Evolutionary conservation across 1,284 basidiomycete genomes (phyloP), one percentile per base, ranked within the genome.

Genomic region (Heterobasidion occidentale): DNA sequence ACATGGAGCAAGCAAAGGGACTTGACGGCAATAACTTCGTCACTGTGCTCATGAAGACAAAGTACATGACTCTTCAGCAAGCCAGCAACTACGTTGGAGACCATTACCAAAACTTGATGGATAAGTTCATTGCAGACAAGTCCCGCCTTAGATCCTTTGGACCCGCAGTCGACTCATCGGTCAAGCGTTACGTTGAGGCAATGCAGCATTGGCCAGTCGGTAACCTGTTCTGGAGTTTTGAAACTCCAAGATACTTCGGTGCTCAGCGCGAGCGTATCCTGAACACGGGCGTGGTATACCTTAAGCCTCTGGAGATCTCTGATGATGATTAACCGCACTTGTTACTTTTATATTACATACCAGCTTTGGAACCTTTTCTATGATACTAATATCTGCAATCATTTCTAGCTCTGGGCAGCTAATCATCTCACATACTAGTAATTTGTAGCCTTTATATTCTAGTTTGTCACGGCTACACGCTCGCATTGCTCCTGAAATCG

Each of bases 141-240:
- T 54, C 57, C 8, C 55, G 54, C 6, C 62, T 74, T 19, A 70
- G 67, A 20, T 69, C 67, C 14, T 73, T 67, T 63, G 70, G 68
- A 2, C 53, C 50, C 12, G 12, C 60, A 11, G 62, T 68, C 33
- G 71, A 74, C 58, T 52, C 55, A n/a, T 66, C 67, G 38, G 67
- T 74, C 45, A 56, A 57, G 17, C 62, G 61, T n/a, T 74, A 74
- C 56, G 60, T 73, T 47, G 57, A 56, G 20, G 68, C 67, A 2
- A 67, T 73, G 65, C 67, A 68, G 54, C 65, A 72, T 54, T 73
- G 72, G 72, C 61, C 73, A 15, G 59, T 67, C 15, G 74, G 73
- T 4, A 71, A 71, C 61, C 61, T 74, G 36, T 62, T 63, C n/a
- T 76, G 73, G 73, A 73, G 72, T 58, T 75, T 76, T 60, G 64